phyloP scores from a whole-genome alignment of 1,139 yeast species.

The Suhomyces coccinellae region DNA sequence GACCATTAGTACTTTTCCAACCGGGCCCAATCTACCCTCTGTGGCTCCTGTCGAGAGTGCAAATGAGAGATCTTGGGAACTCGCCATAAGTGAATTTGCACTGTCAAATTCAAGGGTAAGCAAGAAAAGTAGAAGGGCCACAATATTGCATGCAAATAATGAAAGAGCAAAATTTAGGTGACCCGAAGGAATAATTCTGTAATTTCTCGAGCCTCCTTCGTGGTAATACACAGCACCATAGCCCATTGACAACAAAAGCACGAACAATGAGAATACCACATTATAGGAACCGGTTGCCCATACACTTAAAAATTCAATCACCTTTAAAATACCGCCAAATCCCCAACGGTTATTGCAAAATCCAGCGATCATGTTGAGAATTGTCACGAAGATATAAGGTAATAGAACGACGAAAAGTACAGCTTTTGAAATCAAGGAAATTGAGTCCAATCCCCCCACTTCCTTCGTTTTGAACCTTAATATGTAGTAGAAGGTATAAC shows the following conservation, averaged over 20 bases:
- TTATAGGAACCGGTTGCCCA: neutral
- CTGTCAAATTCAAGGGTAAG: neutral
- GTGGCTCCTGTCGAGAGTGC: conserved; percentile 1
- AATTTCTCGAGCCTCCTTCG: conserved; percentile 27
- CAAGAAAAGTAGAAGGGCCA: neutral
- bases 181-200: conserved; percentile 28
- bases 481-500: conserved; percentile 29
- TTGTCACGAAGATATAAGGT: conserved; percentile 22
- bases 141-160: conserved; percentile 13
- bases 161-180: conserved; percentile 20
- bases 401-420: conserved; percentile 31
- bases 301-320: conserved; percentile 16
- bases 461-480: conserved; percentile 24
- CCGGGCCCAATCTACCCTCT: neutral
- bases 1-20: neutral
- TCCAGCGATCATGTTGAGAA: conserved; percentile 15
- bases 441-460: conserved; percentile 32
- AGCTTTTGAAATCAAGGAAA: conserved; percentile 37
- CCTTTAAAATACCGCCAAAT: conserved; percentile 18
- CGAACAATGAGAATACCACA: conserved; percentile 12
- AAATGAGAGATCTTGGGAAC: neutral
- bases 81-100: neutral
- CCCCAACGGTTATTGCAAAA: conserved; percentile 22
- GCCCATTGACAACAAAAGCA: conserved; percentile 41
- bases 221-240: conserved; percentile 40